Evolutionary conservation across 257 asterid genomes (phyloP), one percentile per base, ranked within the genome.

Genomic region (Fraxinus cuspidata): DNA sequence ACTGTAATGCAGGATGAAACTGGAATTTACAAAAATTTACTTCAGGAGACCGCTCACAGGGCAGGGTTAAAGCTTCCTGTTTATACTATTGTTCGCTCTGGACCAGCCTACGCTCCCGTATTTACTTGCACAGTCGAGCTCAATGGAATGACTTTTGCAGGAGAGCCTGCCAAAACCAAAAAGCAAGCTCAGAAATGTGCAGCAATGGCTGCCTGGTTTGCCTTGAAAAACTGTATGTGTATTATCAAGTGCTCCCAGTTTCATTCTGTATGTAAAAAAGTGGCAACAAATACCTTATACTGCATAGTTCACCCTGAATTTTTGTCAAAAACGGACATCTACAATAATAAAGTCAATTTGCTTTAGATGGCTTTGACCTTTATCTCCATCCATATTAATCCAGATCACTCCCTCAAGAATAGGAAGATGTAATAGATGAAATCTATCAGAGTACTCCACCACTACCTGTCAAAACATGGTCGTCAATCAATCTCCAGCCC

Each of bases 151-250:
- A 78, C 34, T 27, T 87, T 87, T 79, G 63, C 86, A 60, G 91
- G 91, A 23, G 91, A 85, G 51, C 63, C 87, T 0, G 87, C 89
- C 0, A 88, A 88, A 72, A 88, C 85, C 0, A 88, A 88, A 74
- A 88, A 87, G 31, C 91, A 87, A 51, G 88, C 91, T 2, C 89
- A 87, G 86, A 87, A 87, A 73, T 84, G 86, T 73, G 91, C 91
- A 60, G 89, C 91, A 0, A 82, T 88, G 9, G 76, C 89, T 58
- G 88, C 91, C 70, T 88, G 89, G 91, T 80, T 87, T 34, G 77
- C 87, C 3, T 75, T 88, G 77, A 88, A 88, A 74, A 71, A 27
- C 18, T 63, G 69, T 63, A 63, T 23, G 69, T 63, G 10, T 63
- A 10, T 25, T 63, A 63, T 63, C 69, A 27, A 11, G 34, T 27